phyloP scores from a whole-genome alignment of 225 moss, liverwort and hornwort species.

The Climacium dendroides region DNA sequence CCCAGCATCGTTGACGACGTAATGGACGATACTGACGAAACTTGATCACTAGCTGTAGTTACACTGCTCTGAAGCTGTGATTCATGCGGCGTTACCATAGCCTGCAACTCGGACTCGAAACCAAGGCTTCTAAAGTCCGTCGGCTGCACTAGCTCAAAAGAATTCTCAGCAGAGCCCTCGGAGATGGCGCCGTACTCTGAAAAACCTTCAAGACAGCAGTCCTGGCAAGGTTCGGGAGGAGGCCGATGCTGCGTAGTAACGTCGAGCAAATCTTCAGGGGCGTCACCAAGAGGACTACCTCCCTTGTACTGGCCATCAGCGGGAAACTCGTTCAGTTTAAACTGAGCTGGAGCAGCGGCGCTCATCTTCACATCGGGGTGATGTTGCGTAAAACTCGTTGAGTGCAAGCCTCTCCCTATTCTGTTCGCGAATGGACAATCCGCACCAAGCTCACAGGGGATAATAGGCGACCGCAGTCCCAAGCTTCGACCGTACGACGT shows the following conservation, averaged over 20 bases:
- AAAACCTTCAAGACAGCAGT: background rate
- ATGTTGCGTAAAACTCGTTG: background rate
- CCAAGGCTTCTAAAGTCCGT: background rate
- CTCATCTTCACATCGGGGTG: background rate
- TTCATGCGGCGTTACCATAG: conserved; percentile 1
- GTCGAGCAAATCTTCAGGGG: background rate
- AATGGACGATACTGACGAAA: conserved; percentile 24
- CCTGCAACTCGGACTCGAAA: conserved; percentile 13
- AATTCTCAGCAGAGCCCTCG: conserved; percentile 10
- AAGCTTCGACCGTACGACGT: background rate
- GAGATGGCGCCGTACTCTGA: background rate
- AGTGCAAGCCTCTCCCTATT: conserved; percentile 4
- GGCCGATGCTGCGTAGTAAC: background rate
- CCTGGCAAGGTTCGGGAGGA: background rate
- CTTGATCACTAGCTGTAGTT: conserved; percentile 3
- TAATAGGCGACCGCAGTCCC: conserved; percentile 23
- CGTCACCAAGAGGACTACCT: background rate
- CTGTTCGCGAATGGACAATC: conserved; percentile 22
- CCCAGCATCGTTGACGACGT: conserved; percentile 14
- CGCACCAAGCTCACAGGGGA: conserved; percentile 27
- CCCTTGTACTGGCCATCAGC: background rate
- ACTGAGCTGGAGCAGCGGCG: background rate
- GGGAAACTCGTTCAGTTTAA: background rate
- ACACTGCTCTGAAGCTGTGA: background rate
- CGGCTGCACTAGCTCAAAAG: background rate